These are phyloP conservation scores for Pseudogymnoascus sp. DNA, from an alignment of 2,329 filamentous ascomycete species.

Conservation along the genomic window DNA sequence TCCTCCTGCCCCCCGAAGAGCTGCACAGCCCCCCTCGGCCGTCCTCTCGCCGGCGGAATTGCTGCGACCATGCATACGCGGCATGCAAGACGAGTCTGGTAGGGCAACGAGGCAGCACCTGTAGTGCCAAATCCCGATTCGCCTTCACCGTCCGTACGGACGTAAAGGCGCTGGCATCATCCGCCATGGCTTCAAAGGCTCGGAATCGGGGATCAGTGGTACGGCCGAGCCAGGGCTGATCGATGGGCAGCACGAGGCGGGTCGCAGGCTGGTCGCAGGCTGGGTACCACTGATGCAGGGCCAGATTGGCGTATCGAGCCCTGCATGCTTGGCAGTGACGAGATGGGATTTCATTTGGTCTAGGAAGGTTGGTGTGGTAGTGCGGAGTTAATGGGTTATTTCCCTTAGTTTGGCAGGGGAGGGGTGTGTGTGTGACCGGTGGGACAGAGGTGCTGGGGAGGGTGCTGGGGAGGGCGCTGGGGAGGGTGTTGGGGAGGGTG, in stretches of 20 bases:
- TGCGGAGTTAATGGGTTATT: slow-evolving; percentile 3
- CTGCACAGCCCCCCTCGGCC: not conserved
- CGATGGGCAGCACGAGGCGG: not conserved
- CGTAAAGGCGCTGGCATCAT: not conserved
- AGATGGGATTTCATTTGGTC: not conserved
- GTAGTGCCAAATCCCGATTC: not conserved
- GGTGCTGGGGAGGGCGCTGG: not conserved
- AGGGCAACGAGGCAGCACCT: not conserved
- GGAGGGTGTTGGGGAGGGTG: not conserved
- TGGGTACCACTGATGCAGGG: not conserved
- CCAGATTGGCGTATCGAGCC: not conserved
- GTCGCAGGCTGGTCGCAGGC: not conserved
- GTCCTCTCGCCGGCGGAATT: not conserved
- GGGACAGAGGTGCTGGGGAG: not conserved
- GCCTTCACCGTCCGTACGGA: not conserved
- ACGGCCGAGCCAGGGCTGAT: not conserved
- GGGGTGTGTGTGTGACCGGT: not conserved
- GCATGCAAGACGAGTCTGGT: not conserved
- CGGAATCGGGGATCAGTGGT: not conserved
- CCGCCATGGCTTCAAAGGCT: not conserved
- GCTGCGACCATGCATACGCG: not conserved
- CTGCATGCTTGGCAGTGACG: not conserved
- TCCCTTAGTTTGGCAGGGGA: not conserved
- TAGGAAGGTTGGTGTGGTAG: not conserved
- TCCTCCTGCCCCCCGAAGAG: not conserved